phyloP scores from a whole-genome alignment of 2,329 filamentous ascomycete genomes.

The Amylocarpus encephaloides region DNA sequence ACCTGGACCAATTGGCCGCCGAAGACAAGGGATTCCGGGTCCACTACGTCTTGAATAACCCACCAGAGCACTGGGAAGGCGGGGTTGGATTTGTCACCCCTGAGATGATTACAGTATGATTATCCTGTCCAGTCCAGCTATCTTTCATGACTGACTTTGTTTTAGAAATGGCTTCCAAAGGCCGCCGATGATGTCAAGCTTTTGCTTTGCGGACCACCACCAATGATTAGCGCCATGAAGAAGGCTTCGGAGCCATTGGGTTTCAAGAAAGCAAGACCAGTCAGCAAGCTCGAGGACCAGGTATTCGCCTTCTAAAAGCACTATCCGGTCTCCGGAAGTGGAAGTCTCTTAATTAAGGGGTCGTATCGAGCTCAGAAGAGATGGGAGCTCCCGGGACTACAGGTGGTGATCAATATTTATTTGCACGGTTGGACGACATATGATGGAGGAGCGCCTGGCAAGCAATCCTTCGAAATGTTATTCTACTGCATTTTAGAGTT shows the following conservation, averaged over 20 bases:
- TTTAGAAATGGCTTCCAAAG: slow-evolving; percentile 70
- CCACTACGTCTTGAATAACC: slow-evolving; percentile 95
- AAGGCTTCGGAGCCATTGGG: slow-evolving; percentile 86
- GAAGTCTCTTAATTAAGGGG: not conserved
- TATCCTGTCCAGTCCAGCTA: not conserved
- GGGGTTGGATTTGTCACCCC: slow-evolving; percentile 91
- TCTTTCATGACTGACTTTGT: slow-evolving; percentile 22
- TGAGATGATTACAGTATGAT: slow-evolving; percentile 82
- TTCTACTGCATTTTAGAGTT: too few relatives aligned
- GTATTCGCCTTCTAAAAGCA: slow-evolving; percentile 80
- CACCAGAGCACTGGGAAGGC: slow-evolving; percentile 83
- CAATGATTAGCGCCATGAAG: slow-evolving; percentile 96
- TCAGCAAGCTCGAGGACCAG: slow-evolving; percentile 97
- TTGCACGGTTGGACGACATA: too few relatives aligned
- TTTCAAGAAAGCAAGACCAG: slow-evolving; percentile 84
- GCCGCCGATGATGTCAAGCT: slow-evolving; percentile 86
- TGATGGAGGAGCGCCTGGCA: too few relatives aligned
- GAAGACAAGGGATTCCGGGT: slow-evolving; percentile 79
- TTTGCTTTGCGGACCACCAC: slow-evolving; percentile 88
- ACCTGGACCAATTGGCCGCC: slow-evolving; percentile 71
- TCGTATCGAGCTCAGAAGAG: not conserved
- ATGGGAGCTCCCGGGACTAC: not conserved
- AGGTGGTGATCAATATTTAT: too few relatives aligned
- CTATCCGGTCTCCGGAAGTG: not conserved
- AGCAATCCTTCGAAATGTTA: too few relatives aligned